Conservation (phyloP, 2,329 filamentous ascomycete species). For the Pseudogymnoascus sp. region DNA sequence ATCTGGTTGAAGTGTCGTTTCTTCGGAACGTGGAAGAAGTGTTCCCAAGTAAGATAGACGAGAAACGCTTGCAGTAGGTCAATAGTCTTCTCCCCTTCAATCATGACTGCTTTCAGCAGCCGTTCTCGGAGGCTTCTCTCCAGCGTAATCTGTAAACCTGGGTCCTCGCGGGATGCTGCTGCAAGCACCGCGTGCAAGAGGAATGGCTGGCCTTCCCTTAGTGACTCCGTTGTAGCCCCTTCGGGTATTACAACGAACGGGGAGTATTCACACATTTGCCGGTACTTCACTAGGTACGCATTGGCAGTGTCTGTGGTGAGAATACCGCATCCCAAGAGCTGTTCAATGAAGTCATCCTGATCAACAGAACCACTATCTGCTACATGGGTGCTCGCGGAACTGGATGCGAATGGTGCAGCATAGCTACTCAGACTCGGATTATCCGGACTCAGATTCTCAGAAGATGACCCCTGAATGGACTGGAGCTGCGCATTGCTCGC, state of each 20-base stretch:
- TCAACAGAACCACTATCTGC: background rate
- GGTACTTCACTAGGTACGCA: background rate
- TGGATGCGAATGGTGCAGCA: background rate
- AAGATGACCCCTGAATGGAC: background rate
- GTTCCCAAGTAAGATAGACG: constrained; percentile 23
- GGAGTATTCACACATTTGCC: constrained; percentile 16
- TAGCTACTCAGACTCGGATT: background rate
- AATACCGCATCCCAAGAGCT: background rate
- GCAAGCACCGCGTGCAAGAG: constrained; percentile 19
- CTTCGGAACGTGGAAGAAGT: constrained; percentile 16
- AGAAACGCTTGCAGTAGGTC: constrained; percentile 26
- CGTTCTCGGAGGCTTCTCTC: background rate
- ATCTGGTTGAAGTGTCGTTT: constrained; percentile 20
- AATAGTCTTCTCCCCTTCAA: constrained; percentile 22
- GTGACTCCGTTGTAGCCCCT: background rate
- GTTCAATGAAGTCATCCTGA: background rate
- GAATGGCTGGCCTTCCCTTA: constrained; percentile 17
- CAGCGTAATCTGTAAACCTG: background rate
- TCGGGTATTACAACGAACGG: constrained; percentile 20
- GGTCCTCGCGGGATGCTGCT: background rate
- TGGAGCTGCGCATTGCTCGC: background rate
- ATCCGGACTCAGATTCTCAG: background rate
- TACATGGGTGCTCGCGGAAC: background rate
- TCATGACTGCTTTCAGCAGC: constrained; percentile 11
- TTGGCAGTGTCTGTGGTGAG: background rate